These are phyloP conservation scores for Buxus sempervirens DNA, from an alignment of 164 flowering plant species.

Conservation along the genomic window DNA sequence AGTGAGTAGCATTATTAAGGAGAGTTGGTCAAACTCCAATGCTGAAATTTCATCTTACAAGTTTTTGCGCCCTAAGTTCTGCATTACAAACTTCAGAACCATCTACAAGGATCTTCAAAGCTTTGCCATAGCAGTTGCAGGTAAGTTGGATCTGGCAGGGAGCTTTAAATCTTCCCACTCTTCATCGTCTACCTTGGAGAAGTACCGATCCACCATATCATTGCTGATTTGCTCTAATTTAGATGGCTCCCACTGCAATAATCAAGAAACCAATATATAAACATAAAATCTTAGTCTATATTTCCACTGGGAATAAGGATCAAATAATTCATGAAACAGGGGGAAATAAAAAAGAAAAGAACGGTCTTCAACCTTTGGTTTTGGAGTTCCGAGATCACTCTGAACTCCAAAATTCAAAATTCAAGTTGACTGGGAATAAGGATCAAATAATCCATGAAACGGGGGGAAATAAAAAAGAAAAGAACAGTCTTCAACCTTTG, in stretches of 20 bases:
- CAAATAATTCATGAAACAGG: too few relatives aligned
- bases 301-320: not conserved
- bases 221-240: conserved; percentile 59
- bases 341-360: not conserved
- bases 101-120: conserved; percentile 45
- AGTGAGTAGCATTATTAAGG: too few relatives aligned
- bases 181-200: conserved; percentile 58
- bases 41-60: too few relatives aligned
- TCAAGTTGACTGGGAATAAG: too few relatives aligned
- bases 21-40: too few relatives aligned
- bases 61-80: too few relatives aligned
- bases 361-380: conserved; percentile 50
- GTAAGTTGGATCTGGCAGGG: conserved; percentile 47
- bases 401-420: too few relatives aligned
- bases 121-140: conserved; percentile 50
- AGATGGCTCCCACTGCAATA: conserved; percentile 85
- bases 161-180: conserved; percentile 78
- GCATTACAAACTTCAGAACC: too few relatives aligned
- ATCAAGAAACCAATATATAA: not conserved
- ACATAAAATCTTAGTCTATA: not conserved
- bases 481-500: conserved; percentile 39
- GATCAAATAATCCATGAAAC: too few relatives aligned
- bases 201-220: conserved; percentile 62
- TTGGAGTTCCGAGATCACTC: too few relatives aligned
- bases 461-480: not conserved